Evolutionary conservation across 371 early-diverging fungal genomes (phyloP).

Genomic region (Mucor velutinosus): DNA sequence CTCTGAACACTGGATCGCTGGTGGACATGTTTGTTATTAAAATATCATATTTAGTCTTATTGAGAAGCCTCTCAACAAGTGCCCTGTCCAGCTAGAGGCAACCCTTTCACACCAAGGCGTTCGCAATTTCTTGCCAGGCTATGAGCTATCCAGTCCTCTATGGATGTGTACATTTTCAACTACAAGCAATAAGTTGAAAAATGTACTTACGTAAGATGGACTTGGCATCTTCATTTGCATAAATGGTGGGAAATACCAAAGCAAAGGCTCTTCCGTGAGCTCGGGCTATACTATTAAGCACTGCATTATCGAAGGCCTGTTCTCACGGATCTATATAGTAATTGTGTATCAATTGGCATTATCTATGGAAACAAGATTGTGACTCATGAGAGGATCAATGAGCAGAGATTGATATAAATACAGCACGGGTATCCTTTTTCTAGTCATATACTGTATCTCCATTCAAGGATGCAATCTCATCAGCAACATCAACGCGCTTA

Average conservation of each 20-base stretch:
- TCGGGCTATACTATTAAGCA: slow-evolving; percentile 1
- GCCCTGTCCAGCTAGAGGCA: too few relatives aligned
- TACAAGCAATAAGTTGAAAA: too few relatives aligned
- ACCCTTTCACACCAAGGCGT: too few relatives aligned
- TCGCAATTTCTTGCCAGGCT: too few relatives aligned
- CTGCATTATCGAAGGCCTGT: background rate
- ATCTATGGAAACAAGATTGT: background rate
- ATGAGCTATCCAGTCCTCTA: too few relatives aligned
- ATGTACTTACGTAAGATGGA: too few relatives aligned
- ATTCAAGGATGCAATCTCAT: background rate
- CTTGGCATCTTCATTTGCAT: background rate
- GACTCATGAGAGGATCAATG: background rate
- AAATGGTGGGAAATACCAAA: background rate
- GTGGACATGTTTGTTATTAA: too few relatives aligned
- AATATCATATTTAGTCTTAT: too few relatives aligned
- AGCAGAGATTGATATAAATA: background rate
- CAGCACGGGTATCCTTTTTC: background rate
- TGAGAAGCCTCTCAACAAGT: too few relatives aligned
- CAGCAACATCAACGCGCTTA: background rate
- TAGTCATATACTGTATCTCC: background rate
- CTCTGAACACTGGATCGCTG: too few relatives aligned
- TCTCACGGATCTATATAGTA: background rate
- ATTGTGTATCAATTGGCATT: background rate
- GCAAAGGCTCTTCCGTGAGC: background rate
- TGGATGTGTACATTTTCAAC: too few relatives aligned